Percentiles rank a stretch among this genome's conserved stretches.
These are phyloP conservation scores for Fusarium kyushuense DNA, from an alignment of 2,329 filamentous ascomycete genomes.

Conservation along the genomic window DNA sequence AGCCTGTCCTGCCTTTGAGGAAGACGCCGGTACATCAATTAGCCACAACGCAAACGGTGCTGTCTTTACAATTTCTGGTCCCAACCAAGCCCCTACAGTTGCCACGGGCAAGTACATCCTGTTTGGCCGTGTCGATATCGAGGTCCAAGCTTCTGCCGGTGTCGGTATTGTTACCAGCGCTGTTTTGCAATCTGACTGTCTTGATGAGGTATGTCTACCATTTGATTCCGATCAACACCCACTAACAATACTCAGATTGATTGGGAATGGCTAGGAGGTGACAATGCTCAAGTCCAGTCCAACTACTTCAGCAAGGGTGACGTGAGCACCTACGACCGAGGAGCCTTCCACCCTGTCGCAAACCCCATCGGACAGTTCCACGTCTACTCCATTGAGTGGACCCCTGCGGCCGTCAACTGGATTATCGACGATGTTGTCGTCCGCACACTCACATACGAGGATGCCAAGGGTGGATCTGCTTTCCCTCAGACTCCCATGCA, in stretches of 20 bases:
- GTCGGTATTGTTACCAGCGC: constrained; percentile 81
- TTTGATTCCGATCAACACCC: fast-evolving
- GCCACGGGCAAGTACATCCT: constrained; percentile 82
- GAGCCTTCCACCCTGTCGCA: constrained; percentile 65
- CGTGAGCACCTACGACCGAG: constrained; percentile 73
- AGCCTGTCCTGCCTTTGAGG: constrained; percentile 56
- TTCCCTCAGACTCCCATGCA: constrained; percentile 81
- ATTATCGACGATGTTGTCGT: constrained; percentile 70
- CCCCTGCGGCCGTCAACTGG: constrained; percentile 71
- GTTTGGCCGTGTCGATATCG: constrained; percentile 80
- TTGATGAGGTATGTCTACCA: constrained; percentile 64
- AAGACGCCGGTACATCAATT: constrained; percentile 43
- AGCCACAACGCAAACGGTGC: constrained; percentile 49
- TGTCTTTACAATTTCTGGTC: constrained; percentile 67
- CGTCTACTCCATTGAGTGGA: constrained; percentile 78
- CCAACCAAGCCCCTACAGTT: constrained; percentile 71
- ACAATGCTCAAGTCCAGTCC: constrained; percentile 76
- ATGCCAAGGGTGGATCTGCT: constrained; percentile 68
- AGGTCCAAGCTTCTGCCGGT: constrained; percentile 77
- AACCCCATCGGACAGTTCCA: constrained; percentile 65
- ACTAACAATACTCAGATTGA: constrained; percentile 69
- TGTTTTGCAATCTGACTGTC: constrained; percentile 79
- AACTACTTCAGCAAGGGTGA: constrained; percentile 86
- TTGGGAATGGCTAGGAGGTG: constrained; percentile 83
- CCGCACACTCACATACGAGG: constrained; percentile 69